A percentile compares a stretch with the other conserved stretches of the same genome.
Conservation (phyloP, 2,329 filamentous ascomycete genomes). For the Colletotrichum graminicola region DNA sequence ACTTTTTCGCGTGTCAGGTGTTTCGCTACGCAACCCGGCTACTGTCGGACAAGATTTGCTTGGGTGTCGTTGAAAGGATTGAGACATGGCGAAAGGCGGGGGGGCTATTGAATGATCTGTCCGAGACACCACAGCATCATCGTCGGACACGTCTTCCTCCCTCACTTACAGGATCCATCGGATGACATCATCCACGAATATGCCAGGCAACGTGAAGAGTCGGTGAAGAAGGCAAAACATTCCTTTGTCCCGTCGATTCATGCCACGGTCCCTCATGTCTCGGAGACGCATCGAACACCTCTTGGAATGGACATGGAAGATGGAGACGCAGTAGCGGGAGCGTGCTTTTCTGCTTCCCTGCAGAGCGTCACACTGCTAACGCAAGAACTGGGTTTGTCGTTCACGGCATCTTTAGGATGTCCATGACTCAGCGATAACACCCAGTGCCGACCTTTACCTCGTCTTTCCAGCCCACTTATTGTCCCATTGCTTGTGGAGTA, state of each 20-base stretch:
- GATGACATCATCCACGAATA: constrained; percentile 38
- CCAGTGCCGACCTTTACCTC: background rate
- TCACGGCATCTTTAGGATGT: constrained; percentile 35
- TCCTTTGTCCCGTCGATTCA: constrained; percentile 19
- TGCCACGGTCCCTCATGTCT: constrained; percentile 39
- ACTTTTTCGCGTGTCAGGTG: constrained; percentile 19
- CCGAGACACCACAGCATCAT: constrained; percentile 26
- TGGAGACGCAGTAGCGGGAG: constrained; percentile 40
- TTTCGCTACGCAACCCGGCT: constrained; percentile 15
- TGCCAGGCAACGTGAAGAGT: constrained; percentile 40
- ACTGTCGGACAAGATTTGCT: constrained; percentile 27
- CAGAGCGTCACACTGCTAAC: constrained; percentile 41
- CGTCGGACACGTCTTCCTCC: constrained; percentile 29
- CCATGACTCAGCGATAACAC: constrained; percentile 33
- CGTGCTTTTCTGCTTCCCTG: constrained; percentile 37
- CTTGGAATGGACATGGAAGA: constrained; percentile 39
- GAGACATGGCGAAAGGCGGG: constrained; percentile 4
- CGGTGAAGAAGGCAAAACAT: constrained; percentile 41
- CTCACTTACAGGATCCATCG: constrained; percentile 15
- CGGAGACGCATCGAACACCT: constrained; percentile 40
- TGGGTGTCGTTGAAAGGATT: constrained; percentile 33
- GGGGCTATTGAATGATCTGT: background rate
- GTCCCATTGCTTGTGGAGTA: constrained; percentile 33
- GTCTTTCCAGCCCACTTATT: background rate
- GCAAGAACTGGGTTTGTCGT: constrained; percentile 21